Evolutionary conservation across 2,329 filamentous ascomycete genomes (phyloP), one percentile per base, ranked within the genome.

Genomic region (Sphaerostilbella broomeana): DNA sequence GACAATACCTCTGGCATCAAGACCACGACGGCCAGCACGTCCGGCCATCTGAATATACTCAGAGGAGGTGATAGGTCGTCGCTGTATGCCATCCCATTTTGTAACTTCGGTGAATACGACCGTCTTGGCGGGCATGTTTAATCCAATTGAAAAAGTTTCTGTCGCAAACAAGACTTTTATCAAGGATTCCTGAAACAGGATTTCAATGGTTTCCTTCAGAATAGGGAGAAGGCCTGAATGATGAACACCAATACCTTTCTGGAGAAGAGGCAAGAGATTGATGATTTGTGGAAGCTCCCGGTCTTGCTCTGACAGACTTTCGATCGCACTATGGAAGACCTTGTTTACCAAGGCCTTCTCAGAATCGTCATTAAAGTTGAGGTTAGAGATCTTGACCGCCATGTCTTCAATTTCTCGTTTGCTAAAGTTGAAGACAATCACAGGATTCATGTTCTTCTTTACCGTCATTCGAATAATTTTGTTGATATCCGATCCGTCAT

Each of bases 401-500:
- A 92, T 81, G 47, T 81, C 80, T 65, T 98, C 92, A 59, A 90
- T 95, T 55, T 97, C 90, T 49, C 90, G 77, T 69, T 98, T 98
- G 73, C 89, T 95, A 69, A 98, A 98, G 64, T 90, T 97, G 76
- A 98, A 98, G 26, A 98, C 88, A 58, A 98, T 98, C 53, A 97
- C 92, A 0, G 92, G 92, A 56, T 98, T 95, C 65, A 92, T 94
- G 58, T 85, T 92, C 68, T 89, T 95, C 65, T 86, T 75, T 82
- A 98, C 94, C 52, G 97, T 94, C 92, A 98, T 98, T 63, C 85
- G 86, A 50, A 98, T 85, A 54, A 98, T 95, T 72, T 95, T 97
- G 69, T 87, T 88, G 46, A 98, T 95, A 63, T 98, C 92, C 1
- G 77, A 75, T 15, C 80, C 81, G 19, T 74, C 78, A 45, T 83